Base-by-base conservation (phyloP, 108 stramenopile species). In the Nitzschia palea region DNA sequence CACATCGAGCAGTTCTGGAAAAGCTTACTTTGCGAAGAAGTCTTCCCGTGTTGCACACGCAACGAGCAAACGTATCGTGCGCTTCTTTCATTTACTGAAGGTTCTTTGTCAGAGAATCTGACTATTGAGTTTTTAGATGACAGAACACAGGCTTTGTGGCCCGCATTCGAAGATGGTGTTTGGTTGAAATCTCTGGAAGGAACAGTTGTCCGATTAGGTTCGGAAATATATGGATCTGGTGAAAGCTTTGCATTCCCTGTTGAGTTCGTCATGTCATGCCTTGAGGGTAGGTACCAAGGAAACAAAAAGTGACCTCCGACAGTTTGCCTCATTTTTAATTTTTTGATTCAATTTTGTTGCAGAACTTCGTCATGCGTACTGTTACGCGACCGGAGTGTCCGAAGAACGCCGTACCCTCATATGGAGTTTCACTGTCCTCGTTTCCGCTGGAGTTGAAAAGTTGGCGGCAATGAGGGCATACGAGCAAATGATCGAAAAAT, bases 231-330 rank as follows among this genome's bases (percentile, higher is more conserved):
- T 51, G 84, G 87, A 14, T 76, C 71, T 40, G 87, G 86, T 6
- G 83, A 77, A 3, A 84, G 86, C 44, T 87, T 77, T 62, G 77
- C 76, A 26, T 85, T 91, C 55, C 94, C 94, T 36, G 59, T 90
- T 0, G 79, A 84, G 9, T 78, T 89, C 48, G 35, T 95, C 22
- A 67, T 70, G 50, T 40, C 43, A 10, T 66, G 65, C 12, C 74
- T 95, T 59, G 94, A 95, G 74, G 87, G 84, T 86, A 71, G 54
- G 84, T 58, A 12, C 20, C 14, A 3, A 51, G 35, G 26, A 14
- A 25, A 50, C 20, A 50, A 50, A 25, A 14, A 50, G 14, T 25
- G 20, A 14, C 27, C 34, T n/a, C n/a, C n/a, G n/a, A n/a, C n/a
- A n/a, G n/a, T n/a, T n/a, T n/a, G n/a, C 3, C 3, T 20, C 20